Base-by-base conservation (phyloP, 768 basidiomycete genomes). In the Rhodosporidiobolus odoratus region DNA sequence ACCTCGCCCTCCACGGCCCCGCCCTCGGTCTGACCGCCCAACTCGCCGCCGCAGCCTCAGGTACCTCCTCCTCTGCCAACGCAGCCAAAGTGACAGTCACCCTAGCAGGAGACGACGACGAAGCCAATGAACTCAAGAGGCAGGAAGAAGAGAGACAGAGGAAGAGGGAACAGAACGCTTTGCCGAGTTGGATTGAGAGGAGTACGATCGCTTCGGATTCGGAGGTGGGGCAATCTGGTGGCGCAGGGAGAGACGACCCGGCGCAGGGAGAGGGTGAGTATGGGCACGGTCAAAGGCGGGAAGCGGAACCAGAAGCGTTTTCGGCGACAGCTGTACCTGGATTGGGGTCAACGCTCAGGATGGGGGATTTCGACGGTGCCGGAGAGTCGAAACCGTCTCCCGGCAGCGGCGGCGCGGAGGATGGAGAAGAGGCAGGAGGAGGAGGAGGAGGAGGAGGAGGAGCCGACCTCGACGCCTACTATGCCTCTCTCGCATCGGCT, bases 141-240 rank as follows among this genome's bases (percentile, higher is more conserved):
- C 68, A 81, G 63, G 90, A 90, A 75, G 86, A 85, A 30, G 87
- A 93, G 79, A 89, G 89, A 2, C 89, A 89, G 66, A 85, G 88
- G 64, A 93, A 93, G 80, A 81, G 91, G n/a, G 81, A 81, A 78
- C 93, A 98, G 81, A 97, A 98, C 78, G 86, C 87, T 0, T 82
- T 99, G 54, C 96, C 96, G 1, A 83, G 89, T 19, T 99, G 96
- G 96, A 91, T 96, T 82, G 84, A 93, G 75, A 90, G 91, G 80
- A 94, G 92, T 78, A 99, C 96, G 4, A 92, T 99, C 70, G 88
- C 92, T 6, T 92, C 93, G 15, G 89, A 94, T 74, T 82, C 92
- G 89, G 91, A 30, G 83, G 94, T 92, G 45, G 52, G 45, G 41
- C n/a, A n/a, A n/a, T n/a, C n/a, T n/a, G n/a, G n/a, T n/a, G n/a